These are phyloP conservation scores for Xanthoparmelia taractica DNA, from an alignment of 495 filamentous ascomycete species.

Conservation along the genomic window DNA sequence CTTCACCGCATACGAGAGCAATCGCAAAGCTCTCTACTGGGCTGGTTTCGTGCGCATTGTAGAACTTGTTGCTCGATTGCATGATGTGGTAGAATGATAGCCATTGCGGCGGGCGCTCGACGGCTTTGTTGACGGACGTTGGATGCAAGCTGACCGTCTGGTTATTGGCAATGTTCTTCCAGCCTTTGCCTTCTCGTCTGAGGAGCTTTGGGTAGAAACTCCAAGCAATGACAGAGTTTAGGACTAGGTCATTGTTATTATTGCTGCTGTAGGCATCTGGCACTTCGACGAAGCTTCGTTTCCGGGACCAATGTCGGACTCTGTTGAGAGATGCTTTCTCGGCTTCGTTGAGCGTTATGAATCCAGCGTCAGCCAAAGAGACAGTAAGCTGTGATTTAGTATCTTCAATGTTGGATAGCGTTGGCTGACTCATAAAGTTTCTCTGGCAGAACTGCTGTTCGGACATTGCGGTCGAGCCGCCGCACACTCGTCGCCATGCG, in stretches of 20 bases:
- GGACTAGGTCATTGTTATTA: slow-evolving; percentile 66
- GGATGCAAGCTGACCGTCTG: slow-evolving; percentile 78
- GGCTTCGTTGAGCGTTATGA: slow-evolving; percentile 59
- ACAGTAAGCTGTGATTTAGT: slow-evolving; percentile 83
- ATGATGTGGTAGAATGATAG: slow-evolving; percentile 93
- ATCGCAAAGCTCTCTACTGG: slow-evolving; percentile 74
- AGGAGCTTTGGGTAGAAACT: slow-evolving; percentile 94
- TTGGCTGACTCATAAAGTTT: slow-evolving; percentile 80
- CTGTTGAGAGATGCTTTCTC: slow-evolving; percentile 61
- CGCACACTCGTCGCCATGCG: slow-evolving; percentile 74
- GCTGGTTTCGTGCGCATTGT: slow-evolving; percentile 86
- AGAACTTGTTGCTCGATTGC: slow-evolving; percentile 71
- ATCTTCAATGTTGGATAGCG: slow-evolving; percentile 84
- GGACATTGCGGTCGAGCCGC: slow-evolving; percentile 53
- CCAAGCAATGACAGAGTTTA: slow-evolving; percentile 75
- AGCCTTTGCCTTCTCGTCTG: slow-evolving; percentile 76
- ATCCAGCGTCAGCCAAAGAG: slow-evolving; percentile 71
- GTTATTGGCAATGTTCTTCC: slow-evolving; percentile 85
- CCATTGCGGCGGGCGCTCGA: slow-evolving; percentile 57
- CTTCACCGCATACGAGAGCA: slow-evolving; percentile 77
- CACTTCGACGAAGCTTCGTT: slow-evolving; percentile 70
- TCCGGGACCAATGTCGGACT: slow-evolving; percentile 47
- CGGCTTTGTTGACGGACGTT: slow-evolving; percentile 73
- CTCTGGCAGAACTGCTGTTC: slow-evolving; percentile 85
- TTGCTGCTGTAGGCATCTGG: slow-evolving; percentile 65